Conservation (phyloP, 1,284 basidiomycete genomes). For the Cerrena zonata region DNA sequence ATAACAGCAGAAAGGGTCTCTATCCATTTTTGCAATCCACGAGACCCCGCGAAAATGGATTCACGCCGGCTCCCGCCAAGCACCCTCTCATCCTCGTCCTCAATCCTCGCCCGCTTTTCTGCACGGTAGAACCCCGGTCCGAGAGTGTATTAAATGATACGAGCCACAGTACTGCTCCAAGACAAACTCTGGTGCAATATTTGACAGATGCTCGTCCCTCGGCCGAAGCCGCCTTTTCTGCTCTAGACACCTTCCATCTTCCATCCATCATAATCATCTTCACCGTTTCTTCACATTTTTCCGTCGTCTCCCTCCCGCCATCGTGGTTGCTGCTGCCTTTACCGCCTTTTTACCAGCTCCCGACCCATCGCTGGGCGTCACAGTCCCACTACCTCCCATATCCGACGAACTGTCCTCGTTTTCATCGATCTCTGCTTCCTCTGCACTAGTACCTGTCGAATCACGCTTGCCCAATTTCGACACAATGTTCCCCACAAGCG, state of each 20-base stretch:
- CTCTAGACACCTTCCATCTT: too few species aligned
- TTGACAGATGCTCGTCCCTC: too few species aligned
- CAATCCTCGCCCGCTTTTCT: background rate
- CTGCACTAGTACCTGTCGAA: constrained; percentile 17
- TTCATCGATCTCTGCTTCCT: constrained; percentile 23
- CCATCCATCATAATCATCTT: constrained; percentile 2
- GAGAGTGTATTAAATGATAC: background rate
- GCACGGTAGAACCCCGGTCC: constrained; percentile 1
- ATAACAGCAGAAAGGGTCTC: background rate
- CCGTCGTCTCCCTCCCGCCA: constrained; percentile 56
- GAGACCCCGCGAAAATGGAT: too few species aligned
- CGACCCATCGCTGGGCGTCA: constrained; percentile 30
- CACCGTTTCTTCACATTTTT: constrained; percentile 43
- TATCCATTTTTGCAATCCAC: too few species aligned
- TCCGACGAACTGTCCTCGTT: constrained; percentile 30
- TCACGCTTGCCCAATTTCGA: constrained; percentile 28
- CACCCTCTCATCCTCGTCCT: background rate
- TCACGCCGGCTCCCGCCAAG: too few species aligned
- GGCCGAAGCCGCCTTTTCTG: too few species aligned
- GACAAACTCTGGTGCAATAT: too few species aligned
- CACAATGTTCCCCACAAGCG: constrained; percentile 33
- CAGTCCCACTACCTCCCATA: constrained; percentile 36
- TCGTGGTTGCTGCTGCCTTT: constrained; percentile 36
- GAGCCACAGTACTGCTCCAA: too few species aligned
- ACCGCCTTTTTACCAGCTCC: constrained; percentile 15